Conservation (phyloP, 2,329 filamentous ascomycete genomes). For the Penicillium palitans region DNA sequence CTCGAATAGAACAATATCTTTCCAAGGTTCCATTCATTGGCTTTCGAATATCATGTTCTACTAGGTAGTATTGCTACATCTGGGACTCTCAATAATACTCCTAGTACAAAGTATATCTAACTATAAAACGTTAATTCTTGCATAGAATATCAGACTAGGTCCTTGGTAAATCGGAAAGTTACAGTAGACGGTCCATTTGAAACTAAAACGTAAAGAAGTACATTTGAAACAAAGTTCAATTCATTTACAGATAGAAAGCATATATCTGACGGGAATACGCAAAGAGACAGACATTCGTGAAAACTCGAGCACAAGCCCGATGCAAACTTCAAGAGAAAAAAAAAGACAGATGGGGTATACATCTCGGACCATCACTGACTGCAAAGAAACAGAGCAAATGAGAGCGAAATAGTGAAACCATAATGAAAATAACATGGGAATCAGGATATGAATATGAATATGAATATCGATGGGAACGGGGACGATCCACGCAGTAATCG, state of each 20-base stretch:
- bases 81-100: no score
- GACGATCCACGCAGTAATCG: background rate
- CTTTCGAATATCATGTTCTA: no score
- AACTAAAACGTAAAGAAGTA: background rate
- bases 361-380: constrained; percentile 22
- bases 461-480: constrained; percentile 1
- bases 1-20: no score
- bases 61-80: no score
- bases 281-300: constrained; percentile 2
- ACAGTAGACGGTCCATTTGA: no score
- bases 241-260: constrained; percentile 10
- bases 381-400: constrained; percentile 10
- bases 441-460: constrained; percentile 12
- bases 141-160: no score
- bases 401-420: background rate
- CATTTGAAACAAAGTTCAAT: background rate
- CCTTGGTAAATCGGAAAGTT: no score
- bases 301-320: constrained; percentile 1
- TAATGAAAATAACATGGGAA: constrained; percentile 11
- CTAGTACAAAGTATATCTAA: no score
- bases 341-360: constrained; percentile 25
- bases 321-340: constrained; percentile 11
- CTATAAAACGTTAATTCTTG: no score
- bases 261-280: constrained; percentile 4
- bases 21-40: no score